Conservation (phyloP, 1,284 basidiomycete species). For the Trichosporon sp. region DNA sequence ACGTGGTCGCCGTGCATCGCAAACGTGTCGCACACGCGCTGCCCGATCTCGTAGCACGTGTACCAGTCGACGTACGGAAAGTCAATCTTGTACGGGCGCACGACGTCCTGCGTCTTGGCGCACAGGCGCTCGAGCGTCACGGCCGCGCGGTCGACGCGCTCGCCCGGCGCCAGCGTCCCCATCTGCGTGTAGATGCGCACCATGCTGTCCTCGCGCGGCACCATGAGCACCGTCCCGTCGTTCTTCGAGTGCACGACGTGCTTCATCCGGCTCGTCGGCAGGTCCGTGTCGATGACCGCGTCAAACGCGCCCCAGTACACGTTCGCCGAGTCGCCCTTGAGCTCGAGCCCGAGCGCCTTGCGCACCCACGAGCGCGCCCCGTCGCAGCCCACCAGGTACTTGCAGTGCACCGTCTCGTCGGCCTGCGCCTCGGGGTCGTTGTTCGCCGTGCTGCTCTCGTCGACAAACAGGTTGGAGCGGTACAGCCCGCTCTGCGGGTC, state of each 20-base stretch:
- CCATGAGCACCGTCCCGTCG: slow-evolving; percentile 36
- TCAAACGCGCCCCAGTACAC: slow-evolving; percentile 45
- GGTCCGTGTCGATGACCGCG: slow-evolving; percentile 26
- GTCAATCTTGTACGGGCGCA: slow-evolving; percentile 64
- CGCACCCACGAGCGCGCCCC: slow-evolving; percentile 29
- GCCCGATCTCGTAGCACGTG: slow-evolving; percentile 43
- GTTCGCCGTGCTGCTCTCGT: slow-evolving; percentile 26
- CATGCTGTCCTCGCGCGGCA: slow-evolving; percentile 38
- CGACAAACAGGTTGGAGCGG: slow-evolving; percentile 33
- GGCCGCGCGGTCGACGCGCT: slow-evolving; percentile 25
- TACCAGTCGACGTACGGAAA: slow-evolving; percentile 45
- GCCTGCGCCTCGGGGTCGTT: slow-evolving; percentile 46
- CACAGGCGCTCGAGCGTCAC: slow-evolving; percentile 58
- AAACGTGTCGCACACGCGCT: slow-evolving; percentile 50
- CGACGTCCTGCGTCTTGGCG: slow-evolving; percentile 60
- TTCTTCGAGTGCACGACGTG: slow-evolving; percentile 35
- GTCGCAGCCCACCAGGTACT: slow-evolving; percentile 33
- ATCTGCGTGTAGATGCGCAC: slow-evolving; percentile 32
- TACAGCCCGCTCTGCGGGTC: slow-evolving; percentile 30
- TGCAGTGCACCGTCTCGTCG: slow-evolving; percentile 25
- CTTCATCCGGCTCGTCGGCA: slow-evolving; percentile 33
- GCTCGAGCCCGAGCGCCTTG: slow-evolving; percentile 32
- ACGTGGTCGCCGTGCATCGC: slow-evolving; percentile 28
- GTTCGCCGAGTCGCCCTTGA: slow-evolving; percentile 43
- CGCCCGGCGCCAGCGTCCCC: slow-evolving; percentile 19